A percentile compares a stretch with the other conserved stretches of the same genome.
phyloP scores from a whole-genome alignment of 768 basidiomycete species.

The Podaxis pistillaris region DNA sequence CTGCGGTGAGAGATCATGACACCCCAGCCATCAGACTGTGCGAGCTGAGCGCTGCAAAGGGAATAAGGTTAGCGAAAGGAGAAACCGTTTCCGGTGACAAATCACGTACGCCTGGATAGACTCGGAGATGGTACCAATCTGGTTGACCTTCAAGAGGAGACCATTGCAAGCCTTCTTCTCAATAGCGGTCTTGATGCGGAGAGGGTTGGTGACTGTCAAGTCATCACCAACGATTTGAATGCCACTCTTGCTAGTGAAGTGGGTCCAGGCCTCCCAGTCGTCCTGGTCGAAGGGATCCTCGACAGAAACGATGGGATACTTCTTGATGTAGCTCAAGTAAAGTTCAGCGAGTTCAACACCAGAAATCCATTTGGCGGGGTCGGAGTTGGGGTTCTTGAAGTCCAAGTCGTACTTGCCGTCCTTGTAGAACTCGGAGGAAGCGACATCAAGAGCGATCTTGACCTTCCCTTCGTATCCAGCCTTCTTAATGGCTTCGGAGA shows the following conservation, averaged over 20 bases:
- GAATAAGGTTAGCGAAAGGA: background rate
- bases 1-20: conserved; percentile 99
- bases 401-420: conserved; percentile 99
- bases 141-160: conserved; percentile 98
- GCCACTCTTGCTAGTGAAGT: conserved; percentile 76
- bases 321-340: conserved; percentile 82
- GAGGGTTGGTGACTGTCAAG: conserved; percentile 95
- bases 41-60: conserved; percentile 76
- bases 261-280: conserved; percentile 97
- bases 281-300: conserved; percentile 99
- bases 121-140: conserved; percentile 98
- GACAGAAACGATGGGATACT: conserved; percentile 94
- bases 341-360: conserved; percentile 91
- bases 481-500: conserved; percentile 94
- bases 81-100: background rate
- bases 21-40: conserved; percentile 96
- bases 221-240: conserved; percentile 97
- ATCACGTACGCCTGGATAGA: conserved; percentile 96
- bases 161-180: conserved; percentile 99
- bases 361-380: conserved; percentile 93
- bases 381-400: conserved; percentile 99
- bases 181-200: conserved; percentile 97
- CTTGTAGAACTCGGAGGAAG: conserved; percentile 99
- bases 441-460: conserved; percentile 97
- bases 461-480: conserved; percentile 99